Evolutionary conservation across 2,329 filamentous ascomycete genomes (phyloP), one percentile per base, ranked within the genome.

Genomic region (Talaromyces sp.): DNA sequence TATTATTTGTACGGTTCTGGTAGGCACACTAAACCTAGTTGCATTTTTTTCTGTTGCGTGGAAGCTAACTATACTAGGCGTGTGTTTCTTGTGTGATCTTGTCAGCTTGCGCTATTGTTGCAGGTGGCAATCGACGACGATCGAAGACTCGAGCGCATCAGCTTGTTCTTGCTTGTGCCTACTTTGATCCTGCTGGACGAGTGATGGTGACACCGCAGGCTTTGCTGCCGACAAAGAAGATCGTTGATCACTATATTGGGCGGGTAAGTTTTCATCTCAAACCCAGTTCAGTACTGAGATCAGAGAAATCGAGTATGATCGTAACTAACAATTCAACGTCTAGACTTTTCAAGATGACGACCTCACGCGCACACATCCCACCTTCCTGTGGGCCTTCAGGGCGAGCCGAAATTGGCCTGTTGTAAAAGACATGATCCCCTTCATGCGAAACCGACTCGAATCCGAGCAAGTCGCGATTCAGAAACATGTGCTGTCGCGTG

Each of bases 311-410:
- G 4, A 27, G 13, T 19, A 20, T 17, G 4, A 10, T 29, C 3
- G 22, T n/a, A 20, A 32, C 24, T 6, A 16, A 39, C 16, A 9
- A 27, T 39, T 4, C 33, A 19, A 19, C 17, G 6, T 4, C n/a
- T 46, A 76, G 72, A 76, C 70, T 7, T 85, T 84, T 24, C 83
- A 87, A 48, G 84, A 86, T 54, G 90, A 95, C 55, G 83, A 86
- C 13, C 92, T 96, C 64, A 86, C 85, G 51, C 85, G 86, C 20
- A 83, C 84, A 0, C 90, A 96, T 66, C 84, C 89, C 0, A 84
- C 92, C 1, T 96, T 94, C 71, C 85, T 91, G 45, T 96, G 91
- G 91, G 87, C 94, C 65, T 95, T 89, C 67, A 84, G 89, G 51
- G 89, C 90, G 2, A 90, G 89, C 6, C 82, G 86, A 53, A 88